Percentiles rank a stretch among this genome's conserved stretches.
Conservation (phyloP, 331 rosid species). For the Acacia pycnantha region DNA sequence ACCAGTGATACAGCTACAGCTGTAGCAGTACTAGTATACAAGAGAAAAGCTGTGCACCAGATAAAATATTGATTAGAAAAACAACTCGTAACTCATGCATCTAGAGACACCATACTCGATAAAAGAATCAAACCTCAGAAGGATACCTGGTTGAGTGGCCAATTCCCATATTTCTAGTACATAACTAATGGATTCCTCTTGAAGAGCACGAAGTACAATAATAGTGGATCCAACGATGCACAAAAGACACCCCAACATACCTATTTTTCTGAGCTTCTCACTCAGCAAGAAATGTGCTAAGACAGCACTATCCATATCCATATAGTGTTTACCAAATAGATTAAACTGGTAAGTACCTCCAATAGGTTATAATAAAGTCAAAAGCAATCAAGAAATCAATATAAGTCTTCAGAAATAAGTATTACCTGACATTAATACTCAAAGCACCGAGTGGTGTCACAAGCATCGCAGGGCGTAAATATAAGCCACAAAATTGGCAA, state of each 20-base stretch:
- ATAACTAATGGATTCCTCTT: constrained; percentile 59
- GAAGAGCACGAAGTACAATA: constrained; percentile 84
- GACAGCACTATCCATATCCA: constrained; percentile 64
- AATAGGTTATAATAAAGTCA: neutral
- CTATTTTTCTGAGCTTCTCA: constrained; percentile 88
- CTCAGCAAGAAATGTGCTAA: constrained; percentile 81
- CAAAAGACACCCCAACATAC: constrained; percentile 79
- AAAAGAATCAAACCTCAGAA: constrained; percentile 4
- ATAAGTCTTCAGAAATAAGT: neutral
- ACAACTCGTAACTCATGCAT: neutral
- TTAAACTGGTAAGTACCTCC: neutral
- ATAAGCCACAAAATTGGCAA: constrained; percentile 76
- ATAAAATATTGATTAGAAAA: constrained; percentile 31
- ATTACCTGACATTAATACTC: constrained; percentile 84
- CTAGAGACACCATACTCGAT: neutral
- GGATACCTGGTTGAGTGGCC: constrained; percentile 85
- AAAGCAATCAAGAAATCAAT: constrained; percentile 42
- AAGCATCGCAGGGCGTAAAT: constrained; percentile 76
- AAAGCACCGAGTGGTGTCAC: constrained; percentile 94
- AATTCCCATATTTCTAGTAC: constrained; percentile 77
- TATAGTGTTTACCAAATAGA: constrained; percentile 30
- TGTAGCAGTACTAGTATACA: constrained; percentile 76
- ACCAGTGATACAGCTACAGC: constrained; percentile 63
- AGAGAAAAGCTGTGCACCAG: constrained; percentile 78
- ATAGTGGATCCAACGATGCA: constrained; percentile 77